A percentile compares a stretch with the other conserved stretches of the same genome.
Evolutionary conservation across 179 eudicot species (phyloP).

Genomic region (Nepenthes alata): DNA sequence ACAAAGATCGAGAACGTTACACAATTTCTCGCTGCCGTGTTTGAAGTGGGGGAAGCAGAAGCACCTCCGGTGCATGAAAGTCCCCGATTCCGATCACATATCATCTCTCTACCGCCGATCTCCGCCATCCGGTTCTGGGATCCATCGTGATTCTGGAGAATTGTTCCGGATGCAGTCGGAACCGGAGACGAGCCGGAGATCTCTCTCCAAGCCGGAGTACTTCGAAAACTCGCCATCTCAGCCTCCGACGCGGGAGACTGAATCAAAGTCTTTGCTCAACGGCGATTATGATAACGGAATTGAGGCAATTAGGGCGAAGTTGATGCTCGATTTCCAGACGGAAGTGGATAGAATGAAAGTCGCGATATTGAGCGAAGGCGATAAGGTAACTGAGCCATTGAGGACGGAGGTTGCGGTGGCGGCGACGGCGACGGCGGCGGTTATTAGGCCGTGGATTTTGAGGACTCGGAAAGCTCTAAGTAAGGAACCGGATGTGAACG

Average conservation of each 20-base stretch:
- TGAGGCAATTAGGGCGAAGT: constrained; percentile 46
- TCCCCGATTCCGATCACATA: constrained; percentile 15
- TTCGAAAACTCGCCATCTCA: constrained; percentile 1
- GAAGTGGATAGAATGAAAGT: constrained; percentile 46
- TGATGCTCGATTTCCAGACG: constrained; percentile 50
- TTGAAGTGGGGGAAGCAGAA: constrained; percentile 55
- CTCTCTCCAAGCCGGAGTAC: constrained; percentile 2
- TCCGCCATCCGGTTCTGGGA: constrained; percentile 7
- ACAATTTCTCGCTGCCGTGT: constrained; percentile 45
- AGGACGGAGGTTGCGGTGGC: not conserved
- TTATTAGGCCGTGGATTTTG: constrained; percentile 52
- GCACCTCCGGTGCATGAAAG: constrained; percentile 47
- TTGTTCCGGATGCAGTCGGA: constrained; percentile 6
- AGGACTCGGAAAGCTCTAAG: constrained; percentile 48
- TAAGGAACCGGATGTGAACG: constrained; percentile 21
- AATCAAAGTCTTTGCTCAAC: constrained; percentile 7
- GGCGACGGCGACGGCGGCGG: constrained; percentile 8
- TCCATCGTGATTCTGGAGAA: constrained; percentile 3
- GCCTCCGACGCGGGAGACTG: not conserved
- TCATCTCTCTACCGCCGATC: constrained; percentile 7
- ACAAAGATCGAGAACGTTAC: constrained; percentile 40
- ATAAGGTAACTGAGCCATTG: constrained; percentile 9
- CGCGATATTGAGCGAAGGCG: constrained; percentile 32
- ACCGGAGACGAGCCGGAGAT: constrained; percentile 11
- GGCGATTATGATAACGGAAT: constrained; percentile 35